These are phyloP conservation scores for Bassia scoparia DNA, from an alignment of 148 eudicot species.

Conservation along the genomic window DNA sequence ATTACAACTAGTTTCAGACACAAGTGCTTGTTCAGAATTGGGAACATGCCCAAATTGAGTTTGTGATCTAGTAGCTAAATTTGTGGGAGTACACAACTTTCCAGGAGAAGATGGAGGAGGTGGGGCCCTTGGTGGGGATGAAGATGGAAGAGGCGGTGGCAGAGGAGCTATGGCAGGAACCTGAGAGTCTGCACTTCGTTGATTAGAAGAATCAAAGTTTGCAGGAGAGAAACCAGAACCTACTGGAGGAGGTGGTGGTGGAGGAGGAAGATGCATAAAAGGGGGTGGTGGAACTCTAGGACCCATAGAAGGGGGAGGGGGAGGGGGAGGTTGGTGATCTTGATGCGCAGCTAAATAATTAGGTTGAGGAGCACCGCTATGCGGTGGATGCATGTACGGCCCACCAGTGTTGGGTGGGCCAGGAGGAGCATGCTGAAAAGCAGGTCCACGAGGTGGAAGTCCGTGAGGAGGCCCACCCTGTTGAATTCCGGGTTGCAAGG, in stretches of 20 bases:
- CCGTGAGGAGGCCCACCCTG: slow-evolving; percentile 37
- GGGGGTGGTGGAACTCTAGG: slow-evolving; percentile 20
- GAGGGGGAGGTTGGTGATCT: slow-evolving; percentile 34
- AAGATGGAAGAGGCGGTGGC: slow-evolving; percentile 46
- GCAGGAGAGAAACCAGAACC: slow-evolving; percentile 32
- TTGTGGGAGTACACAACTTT: slow-evolving; percentile 21
- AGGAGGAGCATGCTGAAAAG: slow-evolving; percentile 38
- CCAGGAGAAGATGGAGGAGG: slow-evolving; percentile 32
- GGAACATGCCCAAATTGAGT: slow-evolving; percentile 21
- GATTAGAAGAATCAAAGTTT: slow-evolving; percentile 29
- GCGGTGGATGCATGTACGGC: slow-evolving; percentile 39
- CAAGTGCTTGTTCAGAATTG: slow-evolving; percentile 21
- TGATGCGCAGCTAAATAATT: slow-evolving; percentile 37
- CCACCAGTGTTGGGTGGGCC: slow-evolving; percentile 33
- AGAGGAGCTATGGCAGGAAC: slow-evolving; percentile 24
- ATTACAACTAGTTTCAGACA: slow-evolving; percentile 27
- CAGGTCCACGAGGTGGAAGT: slow-evolving; percentile 31
- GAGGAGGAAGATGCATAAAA: slow-evolving; percentile 33
- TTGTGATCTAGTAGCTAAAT: slow-evolving; percentile 21
- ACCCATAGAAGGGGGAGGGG: slow-evolving; percentile 27
- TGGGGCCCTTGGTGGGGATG: slow-evolving; percentile 46
- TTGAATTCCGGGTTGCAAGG: slow-evolving; percentile 31
- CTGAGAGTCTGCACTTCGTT: slow-evolving; percentile 24
- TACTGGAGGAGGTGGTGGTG: slow-evolving; percentile 39
- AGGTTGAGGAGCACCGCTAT: slow-evolving; percentile 32